Base-by-base conservation (phyloP, 805 yeast genomes). In the Candida nitratophila region DNA sequence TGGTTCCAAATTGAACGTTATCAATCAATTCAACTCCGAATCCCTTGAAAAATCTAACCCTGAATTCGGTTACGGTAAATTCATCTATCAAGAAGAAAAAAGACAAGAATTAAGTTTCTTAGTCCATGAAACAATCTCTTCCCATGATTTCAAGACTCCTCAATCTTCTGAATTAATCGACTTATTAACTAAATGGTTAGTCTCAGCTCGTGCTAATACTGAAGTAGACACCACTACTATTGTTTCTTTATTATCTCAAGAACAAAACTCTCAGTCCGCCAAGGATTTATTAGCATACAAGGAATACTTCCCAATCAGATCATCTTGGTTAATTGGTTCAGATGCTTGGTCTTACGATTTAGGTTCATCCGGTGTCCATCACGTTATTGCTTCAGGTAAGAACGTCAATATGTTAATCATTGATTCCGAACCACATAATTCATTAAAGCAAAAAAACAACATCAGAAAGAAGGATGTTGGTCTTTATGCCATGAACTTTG, bases 311-410 rank as follows among this genome's bases (percentile, higher is more conserved):
- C 50, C 55, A 26, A 60, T 71, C 44, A 69, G 70, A 41, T 70
- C 84, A 12, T 70, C 76, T 43, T 91, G 98, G 98, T 71, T 91
- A 47, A 71, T 91, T 45, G 96, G 97, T 29, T 88, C 96, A 17
- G 98, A 91, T 62, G 79, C 93, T 29, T 91, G 98, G 98, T 77
- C 96, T 19, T 89, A 83, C 60, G 98, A 91, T 66, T 69, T 87
- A 53, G 98, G 98, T 37, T 71, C 85, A 49, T 84, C 96, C 6
- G 96, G 97, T 60, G 82, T 91, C 42, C 97, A 91, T 62, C 83
- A 83, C 54, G 82, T 88, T 4, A 69, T 91, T 38, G 66, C 89
- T 24, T 80, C 90, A 0, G 82, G 82, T 39, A 74, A 79, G 60
- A 86, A 88, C 59, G 67, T 91, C 53, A 91, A 91, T 61, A 75